Evolutionary conservation across 2,329 filamentous ascomycete genomes (phyloP).

Genomic region (Shiraia bambusicola): DNA sequence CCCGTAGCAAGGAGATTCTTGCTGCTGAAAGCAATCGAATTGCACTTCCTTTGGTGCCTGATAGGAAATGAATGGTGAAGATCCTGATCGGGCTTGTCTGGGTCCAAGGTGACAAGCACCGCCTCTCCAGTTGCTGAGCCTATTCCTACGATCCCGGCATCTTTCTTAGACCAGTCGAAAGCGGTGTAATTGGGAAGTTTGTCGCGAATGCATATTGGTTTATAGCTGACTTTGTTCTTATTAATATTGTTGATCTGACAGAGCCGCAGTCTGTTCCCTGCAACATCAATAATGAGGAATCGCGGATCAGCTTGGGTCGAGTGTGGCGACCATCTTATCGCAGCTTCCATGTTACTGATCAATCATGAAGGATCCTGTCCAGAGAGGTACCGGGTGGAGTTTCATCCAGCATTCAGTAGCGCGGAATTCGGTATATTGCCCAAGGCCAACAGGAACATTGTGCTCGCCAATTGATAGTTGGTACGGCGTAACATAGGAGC

Average conservation of each 20-base stretch:
- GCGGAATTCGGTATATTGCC: background rate
- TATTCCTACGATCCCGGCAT: conserved; percentile 69
- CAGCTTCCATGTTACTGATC: conserved; percentile 55
- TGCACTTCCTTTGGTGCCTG: conserved; percentile 75
- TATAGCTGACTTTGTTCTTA: conserved; percentile 51
- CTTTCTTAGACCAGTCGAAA: conserved; percentile 64
- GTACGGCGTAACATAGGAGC: conserved; percentile 12
- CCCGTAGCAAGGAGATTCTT: conserved; percentile 73
- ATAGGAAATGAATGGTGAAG: conserved; percentile 66
- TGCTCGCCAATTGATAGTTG: background rate
- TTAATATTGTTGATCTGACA: conserved; percentile 51
- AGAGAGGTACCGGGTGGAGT: background rate
- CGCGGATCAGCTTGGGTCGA: conserved; percentile 55
- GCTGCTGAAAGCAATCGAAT: conserved; percentile 78
- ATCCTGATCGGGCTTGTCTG: conserved; percentile 51
- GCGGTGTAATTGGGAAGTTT: conserved; percentile 63
- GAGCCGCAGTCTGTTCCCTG: conserved; percentile 59
- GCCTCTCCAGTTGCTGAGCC: conserved; percentile 75
- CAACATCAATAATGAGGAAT: conserved; percentile 64
- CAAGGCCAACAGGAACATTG: background rate
- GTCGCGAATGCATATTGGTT: conserved; percentile 55
- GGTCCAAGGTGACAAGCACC: conserved; percentile 71
- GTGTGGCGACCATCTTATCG: conserved; percentile 64
- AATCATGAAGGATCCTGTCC: background rate
- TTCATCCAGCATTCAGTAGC: background rate